phyloP scores from a whole-genome alignment of 2,329 filamentous ascomycete genomes.

The Aureobasidium namibiae region DNA sequence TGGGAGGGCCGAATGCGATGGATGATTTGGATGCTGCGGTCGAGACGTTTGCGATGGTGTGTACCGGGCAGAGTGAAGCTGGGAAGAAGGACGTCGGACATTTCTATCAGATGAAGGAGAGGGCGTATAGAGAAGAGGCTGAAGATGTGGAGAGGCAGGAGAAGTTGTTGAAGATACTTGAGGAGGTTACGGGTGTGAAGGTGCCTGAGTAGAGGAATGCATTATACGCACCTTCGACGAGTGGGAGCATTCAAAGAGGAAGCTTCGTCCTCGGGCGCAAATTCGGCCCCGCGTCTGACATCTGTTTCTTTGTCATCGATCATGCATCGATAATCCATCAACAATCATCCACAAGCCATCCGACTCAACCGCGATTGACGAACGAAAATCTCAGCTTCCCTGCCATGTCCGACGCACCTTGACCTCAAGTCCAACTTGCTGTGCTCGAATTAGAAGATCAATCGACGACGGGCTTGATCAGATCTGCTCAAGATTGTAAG shows the following conservation, averaged over 20 bases:
- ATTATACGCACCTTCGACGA: too few relatives aligned
- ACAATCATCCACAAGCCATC: neutral
- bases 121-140: conserved; percentile 23
- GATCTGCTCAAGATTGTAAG: neutral
- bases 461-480: neutral
- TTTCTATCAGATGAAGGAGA: conserved; percentile 29
- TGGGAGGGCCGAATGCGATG: conserved; percentile 37
- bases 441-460: neutral
- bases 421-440: conserved; percentile 1
- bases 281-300: too few relatives aligned
- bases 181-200: conserved; percentile 27
- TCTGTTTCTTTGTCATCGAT: too few relatives aligned
- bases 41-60: conserved; percentile 37
- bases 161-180: conserved; percentile 33
- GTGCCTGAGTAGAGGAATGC: conserved; percentile 22
- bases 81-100: conserved; percentile 26
- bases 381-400: conserved; percentile 10
- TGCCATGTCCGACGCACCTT: conserved; percentile 2
- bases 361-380: conserved; percentile 1
- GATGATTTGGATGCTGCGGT: conserved; percentile 41
- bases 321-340: too few relatives aligned
- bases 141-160: conserved; percentile 38
- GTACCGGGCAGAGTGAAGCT: conserved; percentile 35
- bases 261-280: too few relatives aligned
- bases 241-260: too few relatives aligned